phyloP scores from a whole-genome alignment of 768 basidiomycete genomes.

The Mycena rosella region DNA sequence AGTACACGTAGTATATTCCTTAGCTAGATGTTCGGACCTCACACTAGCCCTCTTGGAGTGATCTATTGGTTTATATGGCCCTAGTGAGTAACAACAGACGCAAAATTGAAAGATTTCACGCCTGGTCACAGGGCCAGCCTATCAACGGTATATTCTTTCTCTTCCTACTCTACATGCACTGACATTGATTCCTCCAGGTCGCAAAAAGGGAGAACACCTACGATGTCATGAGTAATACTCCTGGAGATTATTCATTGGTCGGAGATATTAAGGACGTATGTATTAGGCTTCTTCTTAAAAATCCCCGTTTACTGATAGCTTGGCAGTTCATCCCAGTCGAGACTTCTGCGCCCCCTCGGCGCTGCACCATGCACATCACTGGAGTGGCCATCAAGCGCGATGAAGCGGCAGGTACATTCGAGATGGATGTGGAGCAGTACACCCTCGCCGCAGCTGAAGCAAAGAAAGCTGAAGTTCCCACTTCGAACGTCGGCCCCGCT shows the following conservation, averaged over 20 bases:
- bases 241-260: not conserved
- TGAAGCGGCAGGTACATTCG: not conserved
- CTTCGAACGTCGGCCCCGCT: not conserved
- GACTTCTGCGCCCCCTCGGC: not conserved
- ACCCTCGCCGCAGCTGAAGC: not conserved
- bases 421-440: conserved; percentile 6
- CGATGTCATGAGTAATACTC: no score
- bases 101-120: no score
- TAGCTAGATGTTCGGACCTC: no score
- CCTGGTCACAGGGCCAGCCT: no score
- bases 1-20: no score
- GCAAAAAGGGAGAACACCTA: not conserved
- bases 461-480: not conserved
- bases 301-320: no score
- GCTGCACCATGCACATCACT: not conserved
- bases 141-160: not conserved
- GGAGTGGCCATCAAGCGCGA: not conserved
- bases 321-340: not conserved
- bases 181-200: not conserved
- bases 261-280: conserved; percentile 7
- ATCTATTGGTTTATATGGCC: no score
- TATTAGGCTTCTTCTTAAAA: not conserved
- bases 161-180: no score
- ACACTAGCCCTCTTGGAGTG: no score
- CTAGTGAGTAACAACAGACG: no score